These are phyloP conservation scores for Globisporangium cylindrosporum DNA, from an alignment of 352 stramenopile species.

Conservation along the genomic window DNA sequence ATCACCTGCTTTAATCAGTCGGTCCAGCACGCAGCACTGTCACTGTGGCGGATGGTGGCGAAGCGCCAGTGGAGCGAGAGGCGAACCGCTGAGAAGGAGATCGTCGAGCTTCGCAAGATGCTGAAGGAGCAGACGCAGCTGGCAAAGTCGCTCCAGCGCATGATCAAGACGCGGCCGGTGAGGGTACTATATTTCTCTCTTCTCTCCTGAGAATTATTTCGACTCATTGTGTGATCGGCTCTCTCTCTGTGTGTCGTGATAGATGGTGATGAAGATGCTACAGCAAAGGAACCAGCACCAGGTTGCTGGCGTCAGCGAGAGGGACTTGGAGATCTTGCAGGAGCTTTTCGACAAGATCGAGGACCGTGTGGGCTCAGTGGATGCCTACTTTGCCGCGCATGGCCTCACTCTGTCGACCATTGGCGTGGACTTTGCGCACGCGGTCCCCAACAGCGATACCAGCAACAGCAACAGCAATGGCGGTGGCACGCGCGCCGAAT, in stretches of 20 bases:
- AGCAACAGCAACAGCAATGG: not conserved
- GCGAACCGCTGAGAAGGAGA: not conserved
- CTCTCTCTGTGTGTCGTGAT: too few relatives aligned
- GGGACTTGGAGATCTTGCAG: not conserved
- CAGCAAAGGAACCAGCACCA: not conserved
- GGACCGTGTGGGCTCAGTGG: not conserved
- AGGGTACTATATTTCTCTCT: too few relatives aligned
- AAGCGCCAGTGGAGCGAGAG: not conserved
- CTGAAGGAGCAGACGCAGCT: constrained; percentile 10
- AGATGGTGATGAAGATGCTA: not conserved
- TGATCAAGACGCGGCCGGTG: not conserved
- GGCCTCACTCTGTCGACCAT: not conserved
- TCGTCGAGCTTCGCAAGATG: constrained; percentile 1
- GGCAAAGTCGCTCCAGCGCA: constrained; percentile 2
- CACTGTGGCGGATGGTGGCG: constrained; percentile 6
- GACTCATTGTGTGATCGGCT: too few relatives aligned
- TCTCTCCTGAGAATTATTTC: too few relatives aligned
- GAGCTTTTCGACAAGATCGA: not conserved
- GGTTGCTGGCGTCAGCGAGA: not conserved
- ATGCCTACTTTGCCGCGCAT: not conserved
- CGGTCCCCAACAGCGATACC: not conserved
- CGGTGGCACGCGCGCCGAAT: not conserved
- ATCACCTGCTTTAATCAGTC: not conserved
- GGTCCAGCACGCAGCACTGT: not conserved
- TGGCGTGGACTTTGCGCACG: not conserved